These are phyloP conservation scores for Fraxinus americana DNA, from an alignment of 257 asterid genomes.

Conservation along the genomic window DNA sequence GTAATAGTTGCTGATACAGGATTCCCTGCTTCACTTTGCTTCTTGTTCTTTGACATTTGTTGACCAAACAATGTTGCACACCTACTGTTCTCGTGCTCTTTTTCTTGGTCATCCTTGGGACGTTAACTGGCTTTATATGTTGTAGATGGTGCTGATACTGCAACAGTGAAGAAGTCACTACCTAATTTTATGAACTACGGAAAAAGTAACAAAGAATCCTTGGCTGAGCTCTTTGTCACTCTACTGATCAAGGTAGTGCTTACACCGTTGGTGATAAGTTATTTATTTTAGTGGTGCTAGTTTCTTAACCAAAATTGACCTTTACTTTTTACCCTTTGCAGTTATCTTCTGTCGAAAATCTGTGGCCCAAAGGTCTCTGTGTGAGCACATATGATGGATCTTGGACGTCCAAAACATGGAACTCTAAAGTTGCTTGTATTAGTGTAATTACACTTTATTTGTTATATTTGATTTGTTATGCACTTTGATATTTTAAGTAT, in stretches of 20 bases:
- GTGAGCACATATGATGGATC: conserved; percentile 69
- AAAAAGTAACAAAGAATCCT: conserved; percentile 59
- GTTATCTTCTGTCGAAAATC: conserved; percentile 76
- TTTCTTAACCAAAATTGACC: conserved; percentile 2
- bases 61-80: neutral
- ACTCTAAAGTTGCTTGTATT: conserved; percentile 63
- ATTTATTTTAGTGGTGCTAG: conserved; percentile 4
- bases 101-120: conserved; percentile 15
- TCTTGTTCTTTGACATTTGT: neutral
- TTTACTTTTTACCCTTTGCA: conserved; percentile 36
- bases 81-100: neutral
- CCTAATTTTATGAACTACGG: conserved; percentile 63
- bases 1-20: neutral
- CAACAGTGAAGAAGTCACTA: conserved; percentile 51
- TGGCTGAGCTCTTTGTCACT: conserved; percentile 84
- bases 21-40: neutral
- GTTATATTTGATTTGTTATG: conserved; percentile 9
- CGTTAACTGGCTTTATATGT: conserved; percentile 26
- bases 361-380: conserved; percentile 90
- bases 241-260: conserved; percentile 69
- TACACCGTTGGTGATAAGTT: conserved; percentile 5
- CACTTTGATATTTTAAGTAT: conserved; percentile 21
- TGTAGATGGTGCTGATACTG: conserved; percentile 80
- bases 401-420: conserved; percentile 83
- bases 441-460: conserved; percentile 54